Conservation (phyloP, 345 rosid genomes). For the Angophora floribunda region DNA sequence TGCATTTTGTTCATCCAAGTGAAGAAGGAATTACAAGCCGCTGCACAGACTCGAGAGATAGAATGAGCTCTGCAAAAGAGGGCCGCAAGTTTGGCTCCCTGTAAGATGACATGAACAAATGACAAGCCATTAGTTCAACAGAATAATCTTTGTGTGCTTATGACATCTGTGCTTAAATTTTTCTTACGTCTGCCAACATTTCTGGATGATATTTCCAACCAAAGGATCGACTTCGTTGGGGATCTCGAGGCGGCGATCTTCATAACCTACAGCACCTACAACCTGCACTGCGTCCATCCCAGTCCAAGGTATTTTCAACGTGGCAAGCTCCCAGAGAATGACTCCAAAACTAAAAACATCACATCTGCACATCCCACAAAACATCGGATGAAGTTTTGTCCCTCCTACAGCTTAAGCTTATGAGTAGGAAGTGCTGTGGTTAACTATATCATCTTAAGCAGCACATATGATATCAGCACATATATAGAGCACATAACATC, state of each 20-base stretch:
- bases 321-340: constrained; percentile 97
- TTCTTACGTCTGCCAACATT: constrained; percentile 97
- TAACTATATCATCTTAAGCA: too few relatives aligned
- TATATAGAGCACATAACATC: too few relatives aligned
- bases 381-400: too few relatives aligned
- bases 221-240: constrained; percentile 88
- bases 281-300: constrained; percentile 99
- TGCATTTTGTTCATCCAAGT: constrained; percentile 31
- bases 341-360: constrained; percentile 96
- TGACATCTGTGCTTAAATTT: background rate
- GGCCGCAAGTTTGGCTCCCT: constrained; percentile 87
- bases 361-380: constrained; percentile 41
- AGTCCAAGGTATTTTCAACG: constrained; percentile 80
- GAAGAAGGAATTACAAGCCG: constrained; percentile 55
- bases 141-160: too few relatives aligned
- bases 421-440: too few relatives aligned
- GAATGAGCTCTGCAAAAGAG: constrained; percentile 66
- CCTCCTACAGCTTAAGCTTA: too few relatives aligned
- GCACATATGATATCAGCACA: fast-evolving
- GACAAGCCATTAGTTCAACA: background rate
- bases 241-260: constrained; percentile 84
- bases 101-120: background rate
- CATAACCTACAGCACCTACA: constrained; percentile 97
- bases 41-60: constrained; percentile 64
- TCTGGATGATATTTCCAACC: constrained; percentile 67